Percentiles rank a stretch among this genome's conserved stretches.
phyloP scores from a whole-genome alignment of 1,284 basidiomycete genomes.

The Ustilago tritici region DNA sequence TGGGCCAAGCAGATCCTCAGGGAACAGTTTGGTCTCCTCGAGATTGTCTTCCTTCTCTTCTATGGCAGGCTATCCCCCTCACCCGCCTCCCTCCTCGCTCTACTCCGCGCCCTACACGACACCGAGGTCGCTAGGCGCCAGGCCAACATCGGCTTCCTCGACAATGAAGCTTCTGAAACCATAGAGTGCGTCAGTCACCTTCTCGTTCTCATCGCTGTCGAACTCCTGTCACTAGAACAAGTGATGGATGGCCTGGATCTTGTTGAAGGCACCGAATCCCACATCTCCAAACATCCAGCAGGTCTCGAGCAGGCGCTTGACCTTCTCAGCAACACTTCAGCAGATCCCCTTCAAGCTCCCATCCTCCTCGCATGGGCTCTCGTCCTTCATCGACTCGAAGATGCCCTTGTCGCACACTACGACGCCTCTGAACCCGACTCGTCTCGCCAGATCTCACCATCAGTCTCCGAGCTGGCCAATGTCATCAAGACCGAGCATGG shows the following conservation, averaged over 20 bases:
- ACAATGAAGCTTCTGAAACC: constrained; percentile 78
- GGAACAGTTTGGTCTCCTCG: constrained; percentile 83
- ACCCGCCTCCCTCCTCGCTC: constrained; percentile 75
- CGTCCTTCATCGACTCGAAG: constrained; percentile 73
- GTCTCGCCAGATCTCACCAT: constrained; percentile 35
- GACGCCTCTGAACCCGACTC: constrained; percentile 51
- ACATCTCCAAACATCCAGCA: constrained; percentile 32
- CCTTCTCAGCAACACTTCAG: constrained; percentile 73
- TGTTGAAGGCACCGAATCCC: constrained; percentile 10
- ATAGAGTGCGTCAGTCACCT: constrained; percentile 78
- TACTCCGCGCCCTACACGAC: constrained; percentile 77
- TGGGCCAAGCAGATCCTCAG: constrained; percentile 84
- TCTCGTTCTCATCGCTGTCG: constrained; percentile 82
- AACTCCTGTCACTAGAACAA: constrained; percentile 83
- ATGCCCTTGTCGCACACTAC: constrained; percentile 47
- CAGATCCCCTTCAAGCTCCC: constrained; percentile 76
- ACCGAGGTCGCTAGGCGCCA: constrained; percentile 79
- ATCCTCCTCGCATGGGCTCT: constrained; percentile 83
- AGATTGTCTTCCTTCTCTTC: constrained; percentile 86
- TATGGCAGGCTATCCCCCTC: constrained; percentile 80
- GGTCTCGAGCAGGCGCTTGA: constrained; percentile 72
- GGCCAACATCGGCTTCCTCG: constrained; percentile 75
- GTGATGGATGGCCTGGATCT: constrained; percentile 72
- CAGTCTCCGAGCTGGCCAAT: constrained; percentile 26
- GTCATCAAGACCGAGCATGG: constrained; percentile 53